A percentile compares a stretch with the other conserved stretches of the same genome.
phyloP scores from a whole-genome alignment of 345 rosid genomes.

The Hibiscus mutabilis region DNA sequence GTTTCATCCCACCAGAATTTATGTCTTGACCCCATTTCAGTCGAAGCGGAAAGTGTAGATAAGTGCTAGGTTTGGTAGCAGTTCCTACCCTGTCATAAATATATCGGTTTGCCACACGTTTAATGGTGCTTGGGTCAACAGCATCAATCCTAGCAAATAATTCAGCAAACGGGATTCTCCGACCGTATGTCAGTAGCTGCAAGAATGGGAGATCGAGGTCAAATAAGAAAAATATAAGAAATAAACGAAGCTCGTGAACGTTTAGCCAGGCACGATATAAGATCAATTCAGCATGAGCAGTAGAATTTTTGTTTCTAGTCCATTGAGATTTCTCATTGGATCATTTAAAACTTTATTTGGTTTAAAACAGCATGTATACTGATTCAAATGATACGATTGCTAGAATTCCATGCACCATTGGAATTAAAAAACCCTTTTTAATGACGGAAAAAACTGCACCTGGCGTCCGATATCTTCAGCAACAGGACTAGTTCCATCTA shows the following conservation, averaged over 20 bases:
- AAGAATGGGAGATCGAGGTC: conserved; percentile 11
- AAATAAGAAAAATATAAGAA: background rate
- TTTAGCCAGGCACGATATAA: background rate
- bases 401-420: background rate
- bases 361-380: background rate
- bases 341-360: background rate
- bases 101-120: conserved; percentile 88
- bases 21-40: background rate
- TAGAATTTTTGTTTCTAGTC: background rate
- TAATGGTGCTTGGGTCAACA: conserved; percentile 76
- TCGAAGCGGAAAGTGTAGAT: background rate
- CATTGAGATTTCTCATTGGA: background rate
- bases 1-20: background rate
- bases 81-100: conserved; percentile 74
- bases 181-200: conserved; percentile 93
- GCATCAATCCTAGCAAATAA: conserved; percentile 93
- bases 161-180: conserved; percentile 92
- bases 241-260: background rate
- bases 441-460: conserved; percentile 38
- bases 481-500: conserved; percentile 93
- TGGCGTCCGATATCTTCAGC: conserved; percentile 99
- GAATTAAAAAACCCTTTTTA: background rate
- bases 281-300: background rate
- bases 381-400: background rate
- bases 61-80: background rate